A percentile compares a stretch with the other conserved stretches of the same genome.
These are phyloP conservation scores for Actinomucor elegans DNA, from an alignment of 371 early-diverging fungal species.

Conservation along the genomic window DNA sequence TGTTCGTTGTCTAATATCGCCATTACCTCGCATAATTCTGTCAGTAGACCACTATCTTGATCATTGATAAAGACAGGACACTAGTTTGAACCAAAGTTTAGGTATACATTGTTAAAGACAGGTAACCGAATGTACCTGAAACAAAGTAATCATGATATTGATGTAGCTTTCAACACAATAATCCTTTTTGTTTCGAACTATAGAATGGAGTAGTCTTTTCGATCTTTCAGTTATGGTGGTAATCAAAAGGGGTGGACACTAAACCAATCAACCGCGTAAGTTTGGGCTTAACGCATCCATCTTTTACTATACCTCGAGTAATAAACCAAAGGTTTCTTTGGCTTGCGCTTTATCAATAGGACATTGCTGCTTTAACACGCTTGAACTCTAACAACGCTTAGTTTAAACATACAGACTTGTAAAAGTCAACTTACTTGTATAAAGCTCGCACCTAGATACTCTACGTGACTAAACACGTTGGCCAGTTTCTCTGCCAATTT, in stretches of 20 bases:
- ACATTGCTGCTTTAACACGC: no score
- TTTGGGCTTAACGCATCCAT: no score
- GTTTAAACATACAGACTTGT: not conserved
- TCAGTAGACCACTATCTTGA: no score
- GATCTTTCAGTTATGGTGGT: not conserved
- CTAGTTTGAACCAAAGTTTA: no score
- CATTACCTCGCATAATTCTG: conserved; percentile 34
- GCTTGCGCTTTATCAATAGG: conserved; percentile 19
- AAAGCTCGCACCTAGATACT: conserved; percentile 14
- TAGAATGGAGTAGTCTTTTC: conserved; percentile 1
- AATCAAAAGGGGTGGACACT: conserved; percentile 11
- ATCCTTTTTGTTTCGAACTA: conserved; percentile 14
- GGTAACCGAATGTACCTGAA: conserved; percentile 37
- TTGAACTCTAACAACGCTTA: no score
- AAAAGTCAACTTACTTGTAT: conserved; percentile 9
- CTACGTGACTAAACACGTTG: conserved; percentile 9
- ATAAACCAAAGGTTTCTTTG: conserved; percentile 9
- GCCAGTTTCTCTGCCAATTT: conserved; percentile 8
- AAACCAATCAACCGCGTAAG: no score
- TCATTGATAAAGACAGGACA: no score
- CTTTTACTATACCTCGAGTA: conserved; percentile 4
- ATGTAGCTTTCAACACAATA: conserved; percentile 2
- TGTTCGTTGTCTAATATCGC: conserved; percentile 5
- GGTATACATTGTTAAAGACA: no score
- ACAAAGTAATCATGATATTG: conserved; percentile 33